Conservation (phyloP, 2,329 filamentous ascomycete species). For the Claviceps fusiformis region DNA sequence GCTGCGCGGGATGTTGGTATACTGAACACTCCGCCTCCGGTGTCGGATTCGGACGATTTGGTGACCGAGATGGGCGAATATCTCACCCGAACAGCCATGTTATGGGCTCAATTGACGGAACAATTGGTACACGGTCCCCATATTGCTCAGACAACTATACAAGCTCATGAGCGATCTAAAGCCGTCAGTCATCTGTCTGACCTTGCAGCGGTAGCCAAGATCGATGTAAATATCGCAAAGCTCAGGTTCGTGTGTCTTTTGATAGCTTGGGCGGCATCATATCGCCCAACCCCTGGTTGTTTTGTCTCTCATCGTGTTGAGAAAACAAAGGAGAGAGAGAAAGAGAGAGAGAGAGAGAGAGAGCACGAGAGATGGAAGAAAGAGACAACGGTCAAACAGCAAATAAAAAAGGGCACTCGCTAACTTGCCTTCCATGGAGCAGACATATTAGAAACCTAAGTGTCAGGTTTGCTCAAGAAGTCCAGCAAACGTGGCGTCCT, state of each 20-base stretch:
- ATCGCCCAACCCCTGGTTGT: background rate
- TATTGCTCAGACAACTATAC: conserved; percentile 15
- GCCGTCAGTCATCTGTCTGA: conserved; percentile 15
- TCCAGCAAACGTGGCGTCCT: conserved; percentile 19
- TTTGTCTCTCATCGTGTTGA: background rate
- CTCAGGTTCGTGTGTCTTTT: conserved; percentile 17
- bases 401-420: background rate
- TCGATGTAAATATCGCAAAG: conserved; percentile 20
- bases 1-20: conserved; percentile 13
- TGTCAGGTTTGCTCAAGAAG: conserved; percentile 20
- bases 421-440: background rate
- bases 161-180: conserved; percentile 16
- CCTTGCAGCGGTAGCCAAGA: conserved; percentile 13
- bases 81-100: conserved; percentile 18
- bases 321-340: background rate
- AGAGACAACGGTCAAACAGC: background rate
- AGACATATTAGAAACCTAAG: conserved; percentile 23
- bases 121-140: conserved; percentile 19
- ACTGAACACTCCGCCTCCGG: conserved; percentile 7
- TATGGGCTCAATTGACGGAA: conserved; percentile 22
- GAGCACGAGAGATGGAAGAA: background rate
- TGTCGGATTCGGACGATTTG: conserved; percentile 14
- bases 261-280: background rate
- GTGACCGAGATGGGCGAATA: conserved; percentile 24
- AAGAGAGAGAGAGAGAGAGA: too few relatives aligned